These are phyloP conservation scores for Phytophthora sansomeana DNA, from an alignment of 352 stramenopile genomes.

Conservation along the genomic window DNA sequence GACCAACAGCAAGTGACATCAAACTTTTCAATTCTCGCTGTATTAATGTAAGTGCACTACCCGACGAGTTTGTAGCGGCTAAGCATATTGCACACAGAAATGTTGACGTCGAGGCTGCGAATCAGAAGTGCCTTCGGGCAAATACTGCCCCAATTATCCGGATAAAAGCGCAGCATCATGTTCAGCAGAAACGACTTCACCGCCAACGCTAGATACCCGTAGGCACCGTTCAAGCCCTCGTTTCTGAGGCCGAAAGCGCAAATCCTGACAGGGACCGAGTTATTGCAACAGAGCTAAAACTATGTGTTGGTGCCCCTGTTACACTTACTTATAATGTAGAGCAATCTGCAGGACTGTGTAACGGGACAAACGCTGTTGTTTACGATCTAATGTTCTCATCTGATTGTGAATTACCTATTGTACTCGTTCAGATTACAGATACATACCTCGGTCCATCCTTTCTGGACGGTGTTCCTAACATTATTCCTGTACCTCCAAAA, in stretches of 20 bases:
- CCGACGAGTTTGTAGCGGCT: too few relatives aligned
- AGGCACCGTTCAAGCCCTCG: not conserved
- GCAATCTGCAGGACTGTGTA: slow-evolving; percentile 6
- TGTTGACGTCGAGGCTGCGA: too few relatives aligned
- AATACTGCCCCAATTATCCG: not conserved
- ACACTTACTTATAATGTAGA: slow-evolving; percentile 2
- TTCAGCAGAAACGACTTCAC: not conserved
- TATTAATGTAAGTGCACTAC: too few relatives aligned
- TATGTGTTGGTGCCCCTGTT: slow-evolving; percentile 5
- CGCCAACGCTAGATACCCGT: not conserved
- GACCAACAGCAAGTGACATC: too few relatives aligned
- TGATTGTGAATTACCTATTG: not conserved
- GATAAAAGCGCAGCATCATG: not conserved
- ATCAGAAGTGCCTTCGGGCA: too few relatives aligned
- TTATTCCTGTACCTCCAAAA: not conserved
- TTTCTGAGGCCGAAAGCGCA: not conserved
- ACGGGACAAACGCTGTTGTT: slow-evolving; percentile 1
- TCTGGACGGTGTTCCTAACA: not conserved
- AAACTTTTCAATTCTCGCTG: too few relatives aligned
- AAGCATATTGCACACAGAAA: too few relatives aligned
- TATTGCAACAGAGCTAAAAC: not conserved
- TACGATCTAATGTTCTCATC: slow-evolving; percentile 1
- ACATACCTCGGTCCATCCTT: slow-evolving; percentile 1
- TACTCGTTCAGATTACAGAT: slow-evolving; percentile 5
- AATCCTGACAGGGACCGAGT: not conserved